Evolutionary conservation across 352 stramenopile species (phyloP).

Genomic region (Globisporangium radiosum): DNA sequence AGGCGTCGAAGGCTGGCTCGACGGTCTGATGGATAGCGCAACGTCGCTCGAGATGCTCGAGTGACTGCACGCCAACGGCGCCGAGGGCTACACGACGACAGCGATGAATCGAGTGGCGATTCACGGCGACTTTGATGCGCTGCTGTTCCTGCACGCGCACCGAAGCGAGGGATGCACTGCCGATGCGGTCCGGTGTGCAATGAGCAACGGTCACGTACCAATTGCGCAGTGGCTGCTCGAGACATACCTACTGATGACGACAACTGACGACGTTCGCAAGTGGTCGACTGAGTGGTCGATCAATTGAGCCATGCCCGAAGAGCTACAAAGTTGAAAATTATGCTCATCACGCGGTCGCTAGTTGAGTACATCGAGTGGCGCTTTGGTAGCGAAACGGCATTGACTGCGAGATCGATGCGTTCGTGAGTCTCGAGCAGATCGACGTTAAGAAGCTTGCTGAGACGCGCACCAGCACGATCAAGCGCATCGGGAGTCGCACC

Average conservation of each 20-base stretch:
- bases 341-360: constrained; percentile 36
- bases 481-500: constrained; percentile 90
- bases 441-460: constrained; percentile 92
- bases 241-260: not conserved
- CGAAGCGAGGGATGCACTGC: not conserved
- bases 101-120: constrained; percentile 1
- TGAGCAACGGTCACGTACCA: not conserved
- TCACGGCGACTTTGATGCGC: constrained; percentile 1
- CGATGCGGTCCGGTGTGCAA: not conserved
- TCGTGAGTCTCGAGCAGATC: constrained; percentile 89
- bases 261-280: not conserved
- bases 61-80: constrained; percentile 19
- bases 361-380: constrained; percentile 98
- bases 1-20: not conserved
- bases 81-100: not conserved
- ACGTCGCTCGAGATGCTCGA: constrained; percentile 14
- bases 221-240: not conserved
- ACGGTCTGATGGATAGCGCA: not conserved
- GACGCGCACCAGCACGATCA: constrained; percentile 88
- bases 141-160: constrained; percentile 4
- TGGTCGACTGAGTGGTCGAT: too few relatives aligned
- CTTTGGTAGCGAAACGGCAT: constrained; percentile 94
- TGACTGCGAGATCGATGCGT: constrained; percentile 86
- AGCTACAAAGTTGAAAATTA: too few relatives aligned
- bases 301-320: too few relatives aligned